phyloP scores from a whole-genome alignment of 1,284 basidiomycete species.

The Tilletia walkeri region DNA sequence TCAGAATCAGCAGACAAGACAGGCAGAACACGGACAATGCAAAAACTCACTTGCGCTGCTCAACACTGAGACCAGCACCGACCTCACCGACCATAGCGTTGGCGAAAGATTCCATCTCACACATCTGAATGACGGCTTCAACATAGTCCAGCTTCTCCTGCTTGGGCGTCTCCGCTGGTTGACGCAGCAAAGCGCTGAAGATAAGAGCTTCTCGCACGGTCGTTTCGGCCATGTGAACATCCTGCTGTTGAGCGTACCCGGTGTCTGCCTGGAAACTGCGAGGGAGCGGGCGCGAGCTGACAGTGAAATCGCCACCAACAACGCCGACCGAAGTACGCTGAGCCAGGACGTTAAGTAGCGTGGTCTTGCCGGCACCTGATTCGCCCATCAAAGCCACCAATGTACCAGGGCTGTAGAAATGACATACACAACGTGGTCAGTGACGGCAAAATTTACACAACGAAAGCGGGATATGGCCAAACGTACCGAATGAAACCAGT shows the following conservation, averaged over 20 bases:
- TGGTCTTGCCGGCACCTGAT: constrained; percentile 34
- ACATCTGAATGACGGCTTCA: constrained; percentile 19
- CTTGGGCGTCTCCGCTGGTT: constrained; percentile 17
- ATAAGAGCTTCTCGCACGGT: constrained; percentile 19
- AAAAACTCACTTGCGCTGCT: constrained; percentile 18
- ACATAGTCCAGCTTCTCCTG: constrained; percentile 21
- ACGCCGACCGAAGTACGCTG: constrained; percentile 17
- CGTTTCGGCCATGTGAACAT: constrained; percentile 12
- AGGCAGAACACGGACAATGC: too few relatives aligned
- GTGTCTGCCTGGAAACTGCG: constrained; percentile 10
- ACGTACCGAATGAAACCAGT: constrained; percentile 34
- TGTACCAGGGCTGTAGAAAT: background rate
- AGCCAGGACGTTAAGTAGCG: constrained; percentile 20
- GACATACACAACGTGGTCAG: background rate
- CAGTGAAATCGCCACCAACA: constrained; percentile 16
- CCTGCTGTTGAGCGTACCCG: constrained; percentile 20
- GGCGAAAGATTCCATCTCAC: constrained; percentile 18
- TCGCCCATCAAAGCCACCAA: constrained; percentile 40
- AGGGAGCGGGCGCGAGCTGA: constrained; percentile 15
- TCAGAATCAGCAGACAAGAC: background rate
- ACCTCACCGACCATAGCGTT: constrained; percentile 20
- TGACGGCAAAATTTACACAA: background rate
- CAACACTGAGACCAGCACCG: constrained; percentile 17
- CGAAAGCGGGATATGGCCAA: background rate
- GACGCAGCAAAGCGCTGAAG: constrained; percentile 20